A percentile compares a stretch with the other conserved stretches of the same genome.
Conservation (phyloP, 305 asterid species). For the Solanum hybrid region DNA sequence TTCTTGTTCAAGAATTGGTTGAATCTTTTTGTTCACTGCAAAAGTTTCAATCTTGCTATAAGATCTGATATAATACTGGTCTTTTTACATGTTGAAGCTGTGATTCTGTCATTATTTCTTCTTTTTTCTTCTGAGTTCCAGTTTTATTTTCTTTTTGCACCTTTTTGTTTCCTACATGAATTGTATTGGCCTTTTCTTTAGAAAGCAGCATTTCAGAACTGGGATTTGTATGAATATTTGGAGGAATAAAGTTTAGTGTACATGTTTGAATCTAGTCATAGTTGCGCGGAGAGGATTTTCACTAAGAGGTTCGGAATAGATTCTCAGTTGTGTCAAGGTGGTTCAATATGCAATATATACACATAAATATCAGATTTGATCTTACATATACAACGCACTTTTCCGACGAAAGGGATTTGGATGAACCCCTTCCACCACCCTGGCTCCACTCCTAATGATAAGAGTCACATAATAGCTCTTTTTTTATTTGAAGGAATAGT, state of each 20-base stretch:
- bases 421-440: background rate
- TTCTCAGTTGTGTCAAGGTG: background rate
- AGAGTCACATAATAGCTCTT: background rate
- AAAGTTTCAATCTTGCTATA: conserved; percentile 6
- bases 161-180: background rate
- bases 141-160: background rate
- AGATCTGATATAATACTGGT: conserved; percentile 40
- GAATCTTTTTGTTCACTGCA: conserved; percentile 4
- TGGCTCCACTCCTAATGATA: background rate
- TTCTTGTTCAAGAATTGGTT: conserved; percentile 12
- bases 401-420: background rate
- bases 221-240: background rate
- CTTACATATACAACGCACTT: background rate
- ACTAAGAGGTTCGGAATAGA: background rate
- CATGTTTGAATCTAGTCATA: background rate
- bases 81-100: conserved; percentile 9
- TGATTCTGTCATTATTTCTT: background rate
- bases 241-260: background rate
- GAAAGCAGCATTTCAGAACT: background rate
- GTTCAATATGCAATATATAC: background rate
- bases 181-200: background rate
- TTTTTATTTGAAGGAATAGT: background rate
- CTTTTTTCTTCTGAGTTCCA: background rate
- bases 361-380: background rate
- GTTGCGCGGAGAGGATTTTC: background rate